Conservation (phyloP, 331 rosid genomes). For the Quercus tomentella region DNA sequence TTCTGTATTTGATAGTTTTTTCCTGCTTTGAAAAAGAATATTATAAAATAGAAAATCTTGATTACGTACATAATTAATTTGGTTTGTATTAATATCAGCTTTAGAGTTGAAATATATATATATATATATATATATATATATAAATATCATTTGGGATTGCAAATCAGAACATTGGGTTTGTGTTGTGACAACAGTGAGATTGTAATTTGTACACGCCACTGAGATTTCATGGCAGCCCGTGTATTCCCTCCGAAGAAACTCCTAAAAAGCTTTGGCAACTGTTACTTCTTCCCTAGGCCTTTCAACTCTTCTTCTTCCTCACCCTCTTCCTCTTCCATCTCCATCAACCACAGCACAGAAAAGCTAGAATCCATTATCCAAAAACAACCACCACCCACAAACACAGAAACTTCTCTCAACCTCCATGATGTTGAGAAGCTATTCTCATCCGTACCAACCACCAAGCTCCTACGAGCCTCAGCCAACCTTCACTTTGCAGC, state of each 20-base stretch:
- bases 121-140: too few relatives aligned
- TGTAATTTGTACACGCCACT: too few relatives aligned
- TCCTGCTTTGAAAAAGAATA: too few relatives aligned
- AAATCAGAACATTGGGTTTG: too few relatives aligned
- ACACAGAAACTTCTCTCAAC: background rate
- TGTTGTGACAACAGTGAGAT: too few relatives aligned
- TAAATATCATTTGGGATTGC: too few relatives aligned
- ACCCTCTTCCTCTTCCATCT: constrained; percentile 18
- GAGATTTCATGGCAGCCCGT: constrained; percentile 57
- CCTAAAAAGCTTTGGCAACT: constrained; percentile 31
- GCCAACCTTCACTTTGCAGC: constrained; percentile 76
- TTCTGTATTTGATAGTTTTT: too few relatives aligned
- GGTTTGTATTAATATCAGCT: too few relatives aligned
- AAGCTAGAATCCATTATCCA: background rate
- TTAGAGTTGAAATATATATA: too few relatives aligned
- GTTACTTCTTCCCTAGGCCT: constrained; percentile 37
- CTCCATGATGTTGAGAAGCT: constrained; percentile 43
- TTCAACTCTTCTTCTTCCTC: constrained; percentile 28
- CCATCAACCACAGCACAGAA: constrained; percentile 1
- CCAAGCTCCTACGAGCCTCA: constrained; percentile 49
- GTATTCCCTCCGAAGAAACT: constrained; percentile 49
- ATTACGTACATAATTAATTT: too few relatives aligned
- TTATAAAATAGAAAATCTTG: too few relatives aligned
- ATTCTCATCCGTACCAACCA: constrained; percentile 43
- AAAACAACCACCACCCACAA: too few relatives aligned